phyloP scores from a whole-genome alignment of 2,329 filamentous ascomycete genomes.

The Endothia cerciana region DNA sequence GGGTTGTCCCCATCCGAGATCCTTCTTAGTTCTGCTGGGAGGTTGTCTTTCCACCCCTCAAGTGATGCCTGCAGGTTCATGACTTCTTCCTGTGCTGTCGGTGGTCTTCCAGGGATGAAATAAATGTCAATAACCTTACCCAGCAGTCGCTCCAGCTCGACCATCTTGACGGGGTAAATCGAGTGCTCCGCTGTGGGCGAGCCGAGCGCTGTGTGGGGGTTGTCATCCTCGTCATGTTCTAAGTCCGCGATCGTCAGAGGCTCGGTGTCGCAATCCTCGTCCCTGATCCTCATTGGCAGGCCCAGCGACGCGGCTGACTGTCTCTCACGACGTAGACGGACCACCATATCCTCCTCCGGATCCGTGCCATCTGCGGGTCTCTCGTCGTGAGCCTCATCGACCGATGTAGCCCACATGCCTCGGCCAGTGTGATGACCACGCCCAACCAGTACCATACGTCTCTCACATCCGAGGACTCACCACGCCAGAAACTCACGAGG shows the following conservation, averaged over 20 bases:
- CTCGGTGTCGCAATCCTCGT: conserved; percentile 46
- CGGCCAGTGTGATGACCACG: conserved; percentile 25
- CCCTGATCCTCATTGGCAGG: conserved; percentile 42
- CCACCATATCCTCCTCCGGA: conserved; percentile 2
- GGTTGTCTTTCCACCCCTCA: conserved; percentile 41
- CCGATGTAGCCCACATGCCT: conserved; percentile 24
- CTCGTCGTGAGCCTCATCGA: conserved; percentile 28
- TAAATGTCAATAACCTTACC: conserved; percentile 42
- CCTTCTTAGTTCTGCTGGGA: conserved; percentile 39
- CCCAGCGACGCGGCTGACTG: conserved; percentile 44
- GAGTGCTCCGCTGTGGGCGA: conserved; percentile 40
- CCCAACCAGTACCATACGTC: conserved; percentile 29
- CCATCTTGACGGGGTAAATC: conserved; percentile 44
- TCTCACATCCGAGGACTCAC: conserved; percentile 25
- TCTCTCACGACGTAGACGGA: conserved; percentile 40
- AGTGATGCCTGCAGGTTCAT: conserved; percentile 37
- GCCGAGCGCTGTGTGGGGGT: conserved; percentile 35
- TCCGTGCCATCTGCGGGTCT: conserved; percentile 34
- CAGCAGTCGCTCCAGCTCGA: conserved; percentile 41
- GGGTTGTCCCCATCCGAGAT: conserved; percentile 39
- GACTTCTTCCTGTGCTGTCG: conserved; percentile 37
- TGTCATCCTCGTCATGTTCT: conserved; percentile 36
- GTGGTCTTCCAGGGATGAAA: conserved; percentile 40
- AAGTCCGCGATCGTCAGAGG: conserved; percentile 38
- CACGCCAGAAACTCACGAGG: conserved; percentile 29